Conservation (phyloP, 2,329 filamentous ascomycete species). For the Penicillium janthinellum region DNA sequence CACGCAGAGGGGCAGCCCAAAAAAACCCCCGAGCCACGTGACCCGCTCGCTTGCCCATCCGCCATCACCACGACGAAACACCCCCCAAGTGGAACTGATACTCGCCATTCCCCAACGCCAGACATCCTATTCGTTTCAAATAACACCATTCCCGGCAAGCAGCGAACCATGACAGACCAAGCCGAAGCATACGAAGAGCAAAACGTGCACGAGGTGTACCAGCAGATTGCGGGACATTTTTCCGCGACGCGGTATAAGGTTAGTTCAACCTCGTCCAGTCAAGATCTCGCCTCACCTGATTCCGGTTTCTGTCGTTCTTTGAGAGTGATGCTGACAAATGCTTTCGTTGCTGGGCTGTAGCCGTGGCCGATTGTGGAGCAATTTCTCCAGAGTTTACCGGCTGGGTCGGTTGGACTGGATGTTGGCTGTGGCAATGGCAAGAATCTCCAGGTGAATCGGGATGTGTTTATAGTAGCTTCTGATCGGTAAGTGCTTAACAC, state of each 20-base stretch:
- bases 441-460: conserved; percentile 77
- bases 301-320: too few relatives aligned
- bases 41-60: conserved; percentile 17
- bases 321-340: neutral
- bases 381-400: conserved; percentile 67
- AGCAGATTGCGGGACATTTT: conserved; percentile 53
- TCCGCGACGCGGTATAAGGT: conserved; percentile 64
- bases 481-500: conserved; percentile 62
- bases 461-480: conserved; percentile 78
- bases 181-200: conserved; percentile 69
- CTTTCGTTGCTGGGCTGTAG: conserved; percentile 37
- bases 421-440: conserved; percentile 97
- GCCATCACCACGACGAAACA: neutral
- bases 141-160: neutral
- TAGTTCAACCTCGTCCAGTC: neutral
- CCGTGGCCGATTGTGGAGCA: conserved; percentile 89
- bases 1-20: neutral
- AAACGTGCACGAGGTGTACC: conserved; percentile 91
- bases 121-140: neutral
- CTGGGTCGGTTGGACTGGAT: conserved; percentile 81
- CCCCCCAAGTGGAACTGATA: neutral
- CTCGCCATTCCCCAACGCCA: neutral
- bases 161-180: conserved; percentile 16
- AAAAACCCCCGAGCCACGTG: conserved; percentile 18
- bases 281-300: neutral